Evolutionary conservation across 1,284 basidiomycete species (phyloP).

Genomic region (Cryptococcus sp.): DNA sequence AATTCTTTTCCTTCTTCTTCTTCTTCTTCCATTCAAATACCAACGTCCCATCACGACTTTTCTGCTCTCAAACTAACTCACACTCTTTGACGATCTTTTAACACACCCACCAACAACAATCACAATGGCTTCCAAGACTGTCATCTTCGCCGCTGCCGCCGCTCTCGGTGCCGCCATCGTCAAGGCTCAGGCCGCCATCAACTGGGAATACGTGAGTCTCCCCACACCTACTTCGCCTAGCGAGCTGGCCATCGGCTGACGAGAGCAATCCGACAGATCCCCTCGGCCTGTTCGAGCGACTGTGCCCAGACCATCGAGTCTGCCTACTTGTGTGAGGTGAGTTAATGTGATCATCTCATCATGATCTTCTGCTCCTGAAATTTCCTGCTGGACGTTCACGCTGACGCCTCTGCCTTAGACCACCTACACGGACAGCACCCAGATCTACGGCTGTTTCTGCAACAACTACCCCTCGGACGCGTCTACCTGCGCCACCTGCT

Average conservation of each 20-base stretch:
- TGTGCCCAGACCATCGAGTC: slow-evolving; percentile 42
- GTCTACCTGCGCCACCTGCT: slow-evolving; percentile 40
- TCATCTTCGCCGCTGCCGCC: slow-evolving; percentile 35
- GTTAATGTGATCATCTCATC: slow-evolving; percentile 9
- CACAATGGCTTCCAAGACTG: slow-evolving; percentile 34
- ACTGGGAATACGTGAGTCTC: slow-evolving; percentile 41
- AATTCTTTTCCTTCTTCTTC: slow-evolving; percentile 1
- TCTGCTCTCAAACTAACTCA: slow-evolving; percentile 1
- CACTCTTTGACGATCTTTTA: slow-evolving; percentile 10
- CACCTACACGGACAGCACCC: slow-evolving; percentile 19
- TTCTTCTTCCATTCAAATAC: slow-evolving; percentile 2
- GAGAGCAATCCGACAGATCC: slow-evolving; percentile 30
- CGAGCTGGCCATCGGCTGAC: neutral
- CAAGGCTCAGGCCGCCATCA: slow-evolving; percentile 45
- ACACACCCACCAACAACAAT: neutral
- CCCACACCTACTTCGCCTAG: neutral
- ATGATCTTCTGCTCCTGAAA: neutral
- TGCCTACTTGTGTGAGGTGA: slow-evolving; percentile 41
- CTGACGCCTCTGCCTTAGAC: slow-evolving; percentile 8
- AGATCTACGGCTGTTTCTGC: slow-evolving; percentile 51
- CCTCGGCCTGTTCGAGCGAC: slow-evolving; percentile 36
- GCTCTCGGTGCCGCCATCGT: slow-evolving; percentile 32
- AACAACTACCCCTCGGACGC: slow-evolving; percentile 43
- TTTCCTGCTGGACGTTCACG: neutral
- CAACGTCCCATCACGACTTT: neutral